phyloP scores from a whole-genome alignment of 2,329 filamentous ascomycete species.

The Stachybotrys echinatus region DNA sequence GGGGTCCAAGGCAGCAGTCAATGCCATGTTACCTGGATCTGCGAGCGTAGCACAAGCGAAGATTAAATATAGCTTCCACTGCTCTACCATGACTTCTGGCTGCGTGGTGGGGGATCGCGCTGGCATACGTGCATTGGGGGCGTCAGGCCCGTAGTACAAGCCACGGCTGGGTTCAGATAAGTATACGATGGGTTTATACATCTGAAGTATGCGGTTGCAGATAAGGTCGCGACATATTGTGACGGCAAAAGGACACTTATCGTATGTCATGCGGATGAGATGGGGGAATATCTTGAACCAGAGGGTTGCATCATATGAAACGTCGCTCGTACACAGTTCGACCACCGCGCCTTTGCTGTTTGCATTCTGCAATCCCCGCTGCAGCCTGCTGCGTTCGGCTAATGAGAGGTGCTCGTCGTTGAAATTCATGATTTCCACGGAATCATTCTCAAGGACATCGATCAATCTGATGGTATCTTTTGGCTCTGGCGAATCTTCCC shows the following conservation, averaged over 20 bases:
- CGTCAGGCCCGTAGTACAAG: conserved; percentile 56
- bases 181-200: conserved; percentile 78
- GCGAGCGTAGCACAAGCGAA: conserved; percentile 95
- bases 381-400: conserved; percentile 85
- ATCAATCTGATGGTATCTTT: conserved; percentile 73
- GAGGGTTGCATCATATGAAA: conserved; percentile 87
- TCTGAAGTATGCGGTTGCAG: conserved; percentile 85
- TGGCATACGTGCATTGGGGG: conserved; percentile 45
- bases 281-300: conserved; percentile 99
- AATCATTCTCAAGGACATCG: conserved; percentile 85
- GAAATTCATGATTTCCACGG: conserved; percentile 81
- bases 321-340: conserved; percentile 91
- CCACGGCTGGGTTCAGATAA: conserved; percentile 70
- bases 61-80: conserved; percentile 96
- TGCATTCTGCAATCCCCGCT: conserved; percentile 81
- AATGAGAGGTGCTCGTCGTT: conserved; percentile 89
- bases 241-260: conserved; percentile 86
- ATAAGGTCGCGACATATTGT: conserved; percentile 87
- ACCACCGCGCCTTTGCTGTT: conserved; percentile 82
- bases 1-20: conserved; percentile 39
- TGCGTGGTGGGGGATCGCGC: conserved; percentile 62
- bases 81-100: conserved; percentile 85
- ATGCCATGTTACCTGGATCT: conserved; percentile 61
- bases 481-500: conserved; percentile 55
- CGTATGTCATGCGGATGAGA: conserved; percentile 82